Conservation (phyloP, 2,329 filamentous ascomycete species). For the Sclerotinia borealis region DNA sequence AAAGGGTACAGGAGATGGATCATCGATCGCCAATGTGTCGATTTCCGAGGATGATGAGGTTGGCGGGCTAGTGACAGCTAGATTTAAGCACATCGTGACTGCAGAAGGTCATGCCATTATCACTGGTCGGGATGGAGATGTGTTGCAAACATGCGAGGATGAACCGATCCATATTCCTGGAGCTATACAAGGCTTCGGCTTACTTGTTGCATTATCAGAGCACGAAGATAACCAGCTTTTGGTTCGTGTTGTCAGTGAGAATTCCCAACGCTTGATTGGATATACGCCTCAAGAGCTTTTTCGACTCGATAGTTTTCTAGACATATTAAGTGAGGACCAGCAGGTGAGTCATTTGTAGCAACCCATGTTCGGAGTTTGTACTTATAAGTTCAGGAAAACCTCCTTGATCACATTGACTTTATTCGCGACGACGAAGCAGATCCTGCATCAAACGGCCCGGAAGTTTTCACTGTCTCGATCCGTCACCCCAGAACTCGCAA, state of each 20-base stretch:
- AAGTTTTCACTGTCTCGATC: slow-evolving; percentile 77
- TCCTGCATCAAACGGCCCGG: slow-evolving; percentile 68
- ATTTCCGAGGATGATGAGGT: slow-evolving; percentile 13
- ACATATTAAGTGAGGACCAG: slow-evolving; percentile 44
- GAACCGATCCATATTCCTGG: slow-evolving; percentile 75
- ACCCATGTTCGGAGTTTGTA: background rate
- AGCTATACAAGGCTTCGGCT: slow-evolving; percentile 61
- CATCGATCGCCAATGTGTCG: slow-evolving; percentile 1
- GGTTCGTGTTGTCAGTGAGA: slow-evolving; percentile 75
- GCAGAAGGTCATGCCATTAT: slow-evolving; percentile 77
- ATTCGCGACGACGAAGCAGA: slow-evolving; percentile 78
- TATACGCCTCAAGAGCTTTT: slow-evolving; percentile 75
- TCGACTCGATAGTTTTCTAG: slow-evolving; percentile 66
- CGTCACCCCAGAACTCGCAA: slow-evolving; percentile 39
- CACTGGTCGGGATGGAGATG: slow-evolving; percentile 66
- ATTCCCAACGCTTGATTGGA: slow-evolving; percentile 67
- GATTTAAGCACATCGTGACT: slow-evolving; percentile 73
- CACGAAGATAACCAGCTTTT: slow-evolving; percentile 60
- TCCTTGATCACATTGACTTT: slow-evolving; percentile 83
- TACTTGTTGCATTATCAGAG: slow-evolving; percentile 68
- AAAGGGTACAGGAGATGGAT: slow-evolving; percentile 2
- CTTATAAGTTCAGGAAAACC: slow-evolving; percentile 59
- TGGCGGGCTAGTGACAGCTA: slow-evolving; percentile 51
- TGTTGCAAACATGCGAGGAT: slow-evolving; percentile 77
- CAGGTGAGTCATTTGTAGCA: background rate